These are phyloP conservation scores for Petunia axillaris DNA, from an alignment of 257 asterid species.

Conservation along the genomic window DNA sequence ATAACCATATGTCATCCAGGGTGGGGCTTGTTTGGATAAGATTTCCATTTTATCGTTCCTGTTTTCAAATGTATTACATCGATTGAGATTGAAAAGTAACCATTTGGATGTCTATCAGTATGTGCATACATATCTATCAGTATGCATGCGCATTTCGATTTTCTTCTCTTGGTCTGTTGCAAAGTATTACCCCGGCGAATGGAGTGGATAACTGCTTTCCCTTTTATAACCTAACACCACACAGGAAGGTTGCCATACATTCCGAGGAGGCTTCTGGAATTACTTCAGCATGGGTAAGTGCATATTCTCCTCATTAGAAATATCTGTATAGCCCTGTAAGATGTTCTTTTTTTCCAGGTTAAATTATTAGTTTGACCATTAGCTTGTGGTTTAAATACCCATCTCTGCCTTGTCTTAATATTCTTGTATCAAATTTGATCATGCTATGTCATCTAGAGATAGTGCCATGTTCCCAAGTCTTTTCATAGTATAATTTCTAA, in stretches of 20 bases:
- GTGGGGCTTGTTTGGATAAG: neutral
- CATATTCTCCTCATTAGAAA: conserved; percentile 17
- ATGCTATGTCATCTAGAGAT: neutral
- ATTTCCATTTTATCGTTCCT: neutral
- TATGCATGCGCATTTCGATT: neutral
- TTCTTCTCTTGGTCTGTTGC: conserved; percentile 15
- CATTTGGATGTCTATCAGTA: neutral
- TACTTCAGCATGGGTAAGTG: conserved; percentile 63
- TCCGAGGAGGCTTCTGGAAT: conserved; percentile 64
- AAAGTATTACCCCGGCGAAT: neutral
- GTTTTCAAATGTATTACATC: conserved; percentile 1
- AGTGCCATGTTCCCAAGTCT: neutral
- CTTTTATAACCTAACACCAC: conserved; percentile 11
- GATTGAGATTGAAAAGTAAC: neutral
- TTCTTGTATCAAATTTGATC: neutral
- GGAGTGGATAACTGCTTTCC: neutral
- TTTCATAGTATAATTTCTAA: neutral
- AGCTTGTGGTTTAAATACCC: neutral
- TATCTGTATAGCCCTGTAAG: neutral
- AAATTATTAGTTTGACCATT: neutral
- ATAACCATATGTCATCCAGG: neutral
- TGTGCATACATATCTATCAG: neutral
- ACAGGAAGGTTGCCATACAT: conserved; percentile 54
- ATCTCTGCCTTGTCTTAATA: neutral
- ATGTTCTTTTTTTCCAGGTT: neutral